Conservation (phyloP, 2,329 filamentous ascomycete species). For the Sphaceloma murrayae region DNA sequence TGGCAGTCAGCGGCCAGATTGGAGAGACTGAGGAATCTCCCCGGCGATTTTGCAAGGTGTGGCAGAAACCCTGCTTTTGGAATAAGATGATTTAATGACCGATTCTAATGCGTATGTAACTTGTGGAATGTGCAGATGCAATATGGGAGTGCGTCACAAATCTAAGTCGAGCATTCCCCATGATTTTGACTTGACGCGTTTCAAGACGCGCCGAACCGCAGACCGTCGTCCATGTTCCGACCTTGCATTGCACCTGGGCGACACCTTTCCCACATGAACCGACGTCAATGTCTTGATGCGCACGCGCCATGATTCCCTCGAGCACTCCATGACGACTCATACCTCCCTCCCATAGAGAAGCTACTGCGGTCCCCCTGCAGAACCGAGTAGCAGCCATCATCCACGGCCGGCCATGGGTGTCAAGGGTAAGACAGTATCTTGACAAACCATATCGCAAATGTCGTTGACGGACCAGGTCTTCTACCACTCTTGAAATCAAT, state of each 20-base stretch:
- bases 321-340: neutral
- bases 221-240: conserved; percentile 2
- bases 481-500: conserved; percentile 92
- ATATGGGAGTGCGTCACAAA: too few species aligned
- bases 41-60: too few species aligned
- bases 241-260: conserved; percentile 4
- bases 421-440: conserved; percentile 24
- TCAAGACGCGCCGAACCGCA: conserved; percentile 13
- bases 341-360: neutral
- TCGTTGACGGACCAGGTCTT: conserved; percentile 50
- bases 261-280: neutral
- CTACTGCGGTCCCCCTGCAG: neutral
- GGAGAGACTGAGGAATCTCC: too few species aligned
- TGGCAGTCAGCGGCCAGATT: too few species aligned
- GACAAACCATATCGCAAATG: neutral
- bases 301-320: neutral
- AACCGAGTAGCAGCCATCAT: neutral
- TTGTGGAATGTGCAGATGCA: too few species aligned
- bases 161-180: too few species aligned
- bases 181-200: too few species aligned
- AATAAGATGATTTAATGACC: too few species aligned
- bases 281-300: neutral
- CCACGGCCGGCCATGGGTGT: conserved; percentile 31
- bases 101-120: too few species aligned
- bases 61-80: too few species aligned